Conservation (phyloP, 169 alveolate genomes). For the Plasmodium vinckei region DNA sequence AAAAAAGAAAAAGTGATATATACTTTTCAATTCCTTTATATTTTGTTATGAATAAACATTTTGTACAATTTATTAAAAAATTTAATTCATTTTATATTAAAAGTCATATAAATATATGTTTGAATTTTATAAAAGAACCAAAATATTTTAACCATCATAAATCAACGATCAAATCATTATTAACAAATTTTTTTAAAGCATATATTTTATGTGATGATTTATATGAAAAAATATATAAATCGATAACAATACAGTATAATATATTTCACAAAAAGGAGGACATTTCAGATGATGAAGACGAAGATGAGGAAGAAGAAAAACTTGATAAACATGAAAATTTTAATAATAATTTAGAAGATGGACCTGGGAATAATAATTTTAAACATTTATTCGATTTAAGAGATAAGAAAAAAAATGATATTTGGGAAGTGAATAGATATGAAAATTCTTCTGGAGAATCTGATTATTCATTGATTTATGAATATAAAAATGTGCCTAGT, state of each 20-base stretch:
- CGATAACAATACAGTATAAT: conserved; percentile 19
- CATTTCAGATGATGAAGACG: conserved; percentile 9
- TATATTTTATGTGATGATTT: conserved; percentile 18
- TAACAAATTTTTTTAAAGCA: conserved; percentile 62
- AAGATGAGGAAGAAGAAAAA: conserved; percentile 21
- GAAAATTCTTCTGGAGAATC: conserved; percentile 58
- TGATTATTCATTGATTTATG: conserved; percentile 61
- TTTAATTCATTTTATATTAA: conserved; percentile 57
- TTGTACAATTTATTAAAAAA: conserved; percentile 36
- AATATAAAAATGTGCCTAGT: conserved; percentile 68
- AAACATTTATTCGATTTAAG: neutral
- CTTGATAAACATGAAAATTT: neutral
- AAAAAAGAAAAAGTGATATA: conserved; percentile 39
- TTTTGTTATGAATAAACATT: conserved; percentile 66
- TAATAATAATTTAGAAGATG: neutral
- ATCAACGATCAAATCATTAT: conserved; percentile 24
- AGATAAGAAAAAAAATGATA: neutral
- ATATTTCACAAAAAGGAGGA: conserved; percentile 9
- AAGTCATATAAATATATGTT: conserved; percentile 53
- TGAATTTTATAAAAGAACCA: conserved; percentile 49
- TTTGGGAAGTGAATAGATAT: neutral
- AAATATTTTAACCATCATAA: conserved; percentile 43
- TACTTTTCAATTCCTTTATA: conserved; percentile 59
- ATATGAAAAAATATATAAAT: conserved; percentile 17
- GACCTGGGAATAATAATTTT: neutral